phyloP scores from a whole-genome alignment of 2,329 filamentous ascomycete species.

The Dactylellina parvicollis region DNA sequence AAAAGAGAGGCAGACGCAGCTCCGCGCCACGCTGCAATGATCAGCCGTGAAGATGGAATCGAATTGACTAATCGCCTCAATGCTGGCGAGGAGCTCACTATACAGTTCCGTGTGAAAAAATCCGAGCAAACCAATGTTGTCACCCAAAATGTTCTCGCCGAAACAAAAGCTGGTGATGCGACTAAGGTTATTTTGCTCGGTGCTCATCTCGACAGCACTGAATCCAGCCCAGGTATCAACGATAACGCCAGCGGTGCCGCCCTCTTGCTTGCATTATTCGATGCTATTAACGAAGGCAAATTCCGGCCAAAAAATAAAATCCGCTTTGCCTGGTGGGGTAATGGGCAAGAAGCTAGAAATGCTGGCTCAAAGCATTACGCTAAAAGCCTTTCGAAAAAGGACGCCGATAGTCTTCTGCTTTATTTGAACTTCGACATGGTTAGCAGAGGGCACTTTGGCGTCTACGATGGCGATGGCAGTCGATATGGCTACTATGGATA shows the following conservation, averaged over 20 bases:
- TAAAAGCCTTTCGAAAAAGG: slow-evolving; percentile 54
- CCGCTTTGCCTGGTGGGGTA: slow-evolving; percentile 60
- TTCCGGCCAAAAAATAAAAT: slow-evolving; percentile 57
- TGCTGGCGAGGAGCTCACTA: slow-evolving; percentile 61
- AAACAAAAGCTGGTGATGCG: not conserved
- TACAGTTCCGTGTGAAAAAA: slow-evolving; percentile 64
- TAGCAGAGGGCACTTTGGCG: slow-evolving; percentile 59
- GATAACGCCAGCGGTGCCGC: slow-evolving; percentile 59
- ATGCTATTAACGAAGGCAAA: not conserved
- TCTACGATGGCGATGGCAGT: slow-evolving; percentile 60
- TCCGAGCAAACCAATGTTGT: slow-evolving; percentile 58
- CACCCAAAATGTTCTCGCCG: slow-evolving; percentile 49
- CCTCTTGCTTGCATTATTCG: slow-evolving; percentile 59
- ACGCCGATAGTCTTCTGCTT: slow-evolving; percentile 54
- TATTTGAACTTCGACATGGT: too few species aligned
- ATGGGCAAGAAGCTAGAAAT: slow-evolving; percentile 57
- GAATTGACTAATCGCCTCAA: slow-evolving; percentile 62
- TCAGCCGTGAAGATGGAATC: slow-evolving; percentile 63
- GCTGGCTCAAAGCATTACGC: slow-evolving; percentile 59
- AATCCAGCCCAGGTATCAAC: slow-evolving; percentile 59
- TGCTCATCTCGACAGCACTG: slow-evolving; percentile 59
- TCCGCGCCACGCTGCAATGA: slow-evolving; percentile 61
- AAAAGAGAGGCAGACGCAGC: slow-evolving; percentile 53
- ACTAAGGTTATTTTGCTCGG: slow-evolving; percentile 55
- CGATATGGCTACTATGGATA: slow-evolving; percentile 55